Conservation (phyloP, 768 basidiomycete genomes). For the Kwoniella europaea region DNA sequence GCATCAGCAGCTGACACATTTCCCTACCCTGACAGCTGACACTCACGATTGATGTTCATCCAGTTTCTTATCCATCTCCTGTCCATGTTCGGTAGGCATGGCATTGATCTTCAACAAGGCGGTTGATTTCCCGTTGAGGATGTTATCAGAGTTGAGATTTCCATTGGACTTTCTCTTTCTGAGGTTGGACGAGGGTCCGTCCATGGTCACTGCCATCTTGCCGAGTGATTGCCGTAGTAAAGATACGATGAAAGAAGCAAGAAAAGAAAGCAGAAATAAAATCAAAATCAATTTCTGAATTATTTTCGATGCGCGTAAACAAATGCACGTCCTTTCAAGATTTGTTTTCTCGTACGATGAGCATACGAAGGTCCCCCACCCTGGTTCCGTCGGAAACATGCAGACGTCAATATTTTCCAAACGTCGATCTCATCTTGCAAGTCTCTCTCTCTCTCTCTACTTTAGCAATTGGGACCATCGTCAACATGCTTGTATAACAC, state of each 20-base stretch:
- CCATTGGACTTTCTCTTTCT: conserved; percentile 13
- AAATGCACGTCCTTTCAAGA: not conserved
- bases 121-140: conserved; percentile 36
- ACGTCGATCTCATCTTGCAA: not conserved
- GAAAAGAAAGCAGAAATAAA: not conserved
- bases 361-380: not conserved
- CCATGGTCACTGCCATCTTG: conserved; percentile 26
- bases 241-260: not conserved
- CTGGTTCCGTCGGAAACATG: not conserved
- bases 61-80: conserved; percentile 72
- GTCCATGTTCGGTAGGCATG: conserved; percentile 70
- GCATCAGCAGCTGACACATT: too few relatives aligned
- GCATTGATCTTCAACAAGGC: conserved; percentile 42
- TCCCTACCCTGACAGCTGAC: not conserved
- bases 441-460: too few relatives aligned
- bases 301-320: not conserved
- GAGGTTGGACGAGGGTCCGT: conserved; percentile 29
- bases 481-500: too few relatives aligned
- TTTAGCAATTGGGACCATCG: too few relatives aligned
- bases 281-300: not conserved
- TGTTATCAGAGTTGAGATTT: conserved; percentile 28
- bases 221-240: not conserved
- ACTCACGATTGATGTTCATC: conserved; percentile 71
- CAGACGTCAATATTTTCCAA: not conserved
- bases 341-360: conserved; percentile 5